Percentiles rank a stretch among this genome's conserved stretches.
Evolutionary conservation across 192 early-diverging fungal genomes (phyloP).

Genomic region (Paraglomus occultum): DNA sequence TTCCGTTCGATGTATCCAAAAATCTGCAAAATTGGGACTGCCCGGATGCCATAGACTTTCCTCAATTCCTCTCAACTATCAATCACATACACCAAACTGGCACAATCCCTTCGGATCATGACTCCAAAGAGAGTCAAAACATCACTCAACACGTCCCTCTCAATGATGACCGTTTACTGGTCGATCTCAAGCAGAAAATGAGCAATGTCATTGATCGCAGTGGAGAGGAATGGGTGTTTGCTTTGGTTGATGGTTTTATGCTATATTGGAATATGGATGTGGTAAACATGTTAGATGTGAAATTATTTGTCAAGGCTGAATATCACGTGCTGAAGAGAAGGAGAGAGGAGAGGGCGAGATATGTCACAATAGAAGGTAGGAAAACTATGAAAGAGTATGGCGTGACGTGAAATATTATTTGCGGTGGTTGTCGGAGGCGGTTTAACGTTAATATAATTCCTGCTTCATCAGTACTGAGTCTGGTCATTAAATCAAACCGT

Average conservation of each 20-base stretch:
- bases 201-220: no score
- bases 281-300: conserved; percentile 43
- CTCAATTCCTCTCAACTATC: conserved; percentile 32
- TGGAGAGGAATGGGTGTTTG: conserved; percentile 32
- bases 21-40: conserved; percentile 78
- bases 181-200: conserved; percentile 3
- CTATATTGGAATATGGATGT: conserved; percentile 58
- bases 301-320: conserved; percentile 58
- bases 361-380: conserved; percentile 74
- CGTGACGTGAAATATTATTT: neutral
- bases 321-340: conserved; percentile 62
- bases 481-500: neutral
- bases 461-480: neutral
- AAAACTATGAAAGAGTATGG: neutral
- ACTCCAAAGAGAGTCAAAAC: conserved; percentile 46
- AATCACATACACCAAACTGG: conserved; percentile 37
- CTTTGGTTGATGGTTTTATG: conserved; percentile 80
- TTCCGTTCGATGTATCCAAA: conserved; percentile 59
- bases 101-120: conserved; percentile 35
- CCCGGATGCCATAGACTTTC: conserved; percentile 64
- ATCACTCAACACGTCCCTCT: conserved; percentile 22
- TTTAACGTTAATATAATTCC: neutral
- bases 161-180: conserved; percentile 2
- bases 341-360: conserved; percentile 62
- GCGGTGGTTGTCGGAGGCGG: neutral